Evolutionary conservation across 441 rosid genomes (phyloP), one percentile per base, ranked within the genome.

Genomic region (Viola pubescens): DNA sequence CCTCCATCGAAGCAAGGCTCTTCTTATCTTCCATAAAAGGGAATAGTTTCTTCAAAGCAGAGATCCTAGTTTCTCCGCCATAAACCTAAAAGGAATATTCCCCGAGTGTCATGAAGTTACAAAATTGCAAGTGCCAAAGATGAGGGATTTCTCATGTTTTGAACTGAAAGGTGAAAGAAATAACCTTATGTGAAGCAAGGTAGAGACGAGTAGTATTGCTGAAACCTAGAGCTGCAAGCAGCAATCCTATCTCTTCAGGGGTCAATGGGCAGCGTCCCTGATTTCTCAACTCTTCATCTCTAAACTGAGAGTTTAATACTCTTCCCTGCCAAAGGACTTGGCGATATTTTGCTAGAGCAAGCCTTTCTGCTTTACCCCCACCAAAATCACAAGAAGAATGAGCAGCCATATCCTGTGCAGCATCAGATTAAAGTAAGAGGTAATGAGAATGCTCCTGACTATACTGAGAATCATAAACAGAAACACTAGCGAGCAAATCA

Each of bases 311-410:
- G 66, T 94, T 94, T 37, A 88, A 79, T 26, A 91, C 92, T 70
- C 97, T 87, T 74, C 98, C 98, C 59, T 87, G 98, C 99, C 97
- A 91, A 52, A 88, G 87, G 71, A 73, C 74, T 84, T 94, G 98
- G 9, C 98, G 72, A 60, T 89, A 94, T 62, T 91, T 94, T 43
- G 98, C 99, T 63, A 91, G 79, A 54, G 99, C 82, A 62, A 91
- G 81, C 53, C 81, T 91, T 76, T 91, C 98, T 10, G 92, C 92
- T 77, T 91, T 94, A 38, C 98, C 97, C 65, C 99, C 98, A 37
- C 97, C 97, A 58, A 94, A 94, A 70, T 91, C 98, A 65, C 99
- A 91, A 3, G 92, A 87, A 4, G 97, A 94, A 78, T 94, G 99
- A 2, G 96, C 98, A 55, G 98, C 98, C 98, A 94, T 88, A 69